These are phyloP conservation scores for Bruguiera parviflora DNA, from an alignment of 345 rosid genomes.

Conservation along the genomic window DNA sequence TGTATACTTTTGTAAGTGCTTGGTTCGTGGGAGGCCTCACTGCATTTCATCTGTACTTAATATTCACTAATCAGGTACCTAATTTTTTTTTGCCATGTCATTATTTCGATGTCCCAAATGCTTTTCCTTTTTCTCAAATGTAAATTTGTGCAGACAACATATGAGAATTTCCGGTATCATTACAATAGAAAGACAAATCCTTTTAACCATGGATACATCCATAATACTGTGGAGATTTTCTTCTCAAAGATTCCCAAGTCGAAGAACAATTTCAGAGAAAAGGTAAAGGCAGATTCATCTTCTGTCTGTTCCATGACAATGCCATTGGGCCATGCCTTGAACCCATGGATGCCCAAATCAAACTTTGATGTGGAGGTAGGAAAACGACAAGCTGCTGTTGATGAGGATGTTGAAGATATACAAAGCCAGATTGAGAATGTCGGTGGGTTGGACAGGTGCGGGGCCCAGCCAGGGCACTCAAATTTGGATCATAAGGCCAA, in stretches of 20 bases:
- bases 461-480: conserved; percentile 41
- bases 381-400: conserved; percentile 52
- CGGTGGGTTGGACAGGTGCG: conserved; percentile 51
- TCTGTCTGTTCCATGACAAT: conserved; percentile 28
- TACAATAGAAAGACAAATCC: conserved; percentile 70
- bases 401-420: conserved; percentile 61
- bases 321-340: conserved; percentile 29
- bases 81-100: conserved; percentile 1
- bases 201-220: conserved; percentile 46
- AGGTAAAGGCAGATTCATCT: conserved; percentile 40
- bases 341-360: conserved; percentile 40
- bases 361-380: conserved; percentile 47
- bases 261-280: conserved; percentile 51
- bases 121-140: neutral
- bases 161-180: conserved; percentile 72
- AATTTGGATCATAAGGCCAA: conserved; percentile 31
- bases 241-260: conserved; percentile 54
- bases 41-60: conserved; percentile 76
- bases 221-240: conserved; percentile 44
- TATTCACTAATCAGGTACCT: conserved; percentile 71
- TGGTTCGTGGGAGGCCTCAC: conserved; percentile 98
- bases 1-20: conserved; percentile 60
- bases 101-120: neutral
- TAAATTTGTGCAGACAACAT: conserved; percentile 66
- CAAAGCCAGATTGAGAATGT: conserved; percentile 48